Percentiles rank a stretch among this genome's conserved stretches.
Evolutionary conservation across 2,329 filamentous ascomycete species (phyloP).

Genomic region (Cladosporium halotolerans): DNA sequence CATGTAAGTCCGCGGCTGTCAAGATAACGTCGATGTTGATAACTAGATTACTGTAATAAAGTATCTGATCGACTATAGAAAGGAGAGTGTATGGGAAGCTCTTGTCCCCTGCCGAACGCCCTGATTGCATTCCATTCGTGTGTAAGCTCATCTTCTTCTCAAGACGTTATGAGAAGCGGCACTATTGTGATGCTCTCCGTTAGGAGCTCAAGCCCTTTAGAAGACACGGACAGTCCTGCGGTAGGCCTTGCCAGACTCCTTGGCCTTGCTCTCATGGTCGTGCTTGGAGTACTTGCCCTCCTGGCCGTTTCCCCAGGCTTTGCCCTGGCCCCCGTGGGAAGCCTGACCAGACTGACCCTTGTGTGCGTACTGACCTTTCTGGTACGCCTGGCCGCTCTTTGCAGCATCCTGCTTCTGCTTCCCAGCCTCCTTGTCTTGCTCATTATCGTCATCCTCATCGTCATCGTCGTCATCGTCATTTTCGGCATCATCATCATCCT

Average conservation of each 20-base stretch:
- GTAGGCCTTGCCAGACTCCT: neutral
- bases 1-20: no score
- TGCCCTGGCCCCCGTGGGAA: no score
- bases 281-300: neutral
- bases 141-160: no score
- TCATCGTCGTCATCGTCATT: neutral
- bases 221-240: neutral
- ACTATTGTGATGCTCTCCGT: no score
- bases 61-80: no score
- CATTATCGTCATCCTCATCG: neutral
- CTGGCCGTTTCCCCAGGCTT: neutral
- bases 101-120: no score
- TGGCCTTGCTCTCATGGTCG: neutral
- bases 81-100: no score
- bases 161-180: no score
- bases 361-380: neutral
- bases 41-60: no score
- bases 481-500: neutral
- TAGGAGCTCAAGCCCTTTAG: neutral
- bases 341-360: no score
- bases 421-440: neutral
- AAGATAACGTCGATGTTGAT: no score
- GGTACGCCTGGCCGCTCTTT: neutral
- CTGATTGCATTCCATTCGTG: no score
- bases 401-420: neutral